phyloP scores from a whole-genome alignment of 331 rosid genomes.

The Phaseolus coccineus region DNA sequence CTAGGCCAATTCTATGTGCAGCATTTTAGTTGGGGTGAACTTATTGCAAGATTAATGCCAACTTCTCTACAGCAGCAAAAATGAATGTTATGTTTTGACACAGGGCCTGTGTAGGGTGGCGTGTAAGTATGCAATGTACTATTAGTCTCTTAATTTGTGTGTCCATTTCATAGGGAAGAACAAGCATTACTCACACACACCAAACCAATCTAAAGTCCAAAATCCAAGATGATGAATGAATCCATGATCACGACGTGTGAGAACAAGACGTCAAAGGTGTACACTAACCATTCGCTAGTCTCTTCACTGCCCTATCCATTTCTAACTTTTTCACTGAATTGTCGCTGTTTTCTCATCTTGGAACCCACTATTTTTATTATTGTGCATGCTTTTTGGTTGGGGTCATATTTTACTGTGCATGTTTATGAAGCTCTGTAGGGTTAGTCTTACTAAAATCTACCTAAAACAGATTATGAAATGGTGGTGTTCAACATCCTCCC shows the following conservation, averaged over 20 bases:
- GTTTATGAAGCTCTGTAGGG: neutral
- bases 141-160: slow-evolving; percentile 10
- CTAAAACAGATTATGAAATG: neutral
- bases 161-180: slow-evolving; percentile 38
- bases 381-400: neutral
- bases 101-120: neutral
- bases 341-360: neutral
- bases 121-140: neutral
- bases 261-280: slow-evolving; percentile 37
- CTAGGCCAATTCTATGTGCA: neutral
- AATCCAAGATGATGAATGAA: slow-evolving; percentile 22
- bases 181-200: slow-evolving; percentile 1
- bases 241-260: slow-evolving; percentile 32
- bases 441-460: slow-evolving; percentile 6
- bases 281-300: slow-evolving; percentile 9
- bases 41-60: slow-evolving; percentile 28
- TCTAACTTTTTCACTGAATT: slow-evolving; percentile 7
- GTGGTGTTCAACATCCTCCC: neutral
- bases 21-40: slow-evolving; percentile 19
- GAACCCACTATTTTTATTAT: slow-evolving; percentile 8
- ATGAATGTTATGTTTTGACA: slow-evolving; percentile 14
- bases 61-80: slow-evolving; percentile 3
- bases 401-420: neutral
- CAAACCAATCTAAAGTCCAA: slow-evolving; percentile 19
- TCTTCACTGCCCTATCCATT: neutral